Percentiles rank a stretch among this genome's conserved stretches.
phyloP scores from a whole-genome alignment of 176 grass and related monocot genomes.

The Lolium perenne region DNA sequence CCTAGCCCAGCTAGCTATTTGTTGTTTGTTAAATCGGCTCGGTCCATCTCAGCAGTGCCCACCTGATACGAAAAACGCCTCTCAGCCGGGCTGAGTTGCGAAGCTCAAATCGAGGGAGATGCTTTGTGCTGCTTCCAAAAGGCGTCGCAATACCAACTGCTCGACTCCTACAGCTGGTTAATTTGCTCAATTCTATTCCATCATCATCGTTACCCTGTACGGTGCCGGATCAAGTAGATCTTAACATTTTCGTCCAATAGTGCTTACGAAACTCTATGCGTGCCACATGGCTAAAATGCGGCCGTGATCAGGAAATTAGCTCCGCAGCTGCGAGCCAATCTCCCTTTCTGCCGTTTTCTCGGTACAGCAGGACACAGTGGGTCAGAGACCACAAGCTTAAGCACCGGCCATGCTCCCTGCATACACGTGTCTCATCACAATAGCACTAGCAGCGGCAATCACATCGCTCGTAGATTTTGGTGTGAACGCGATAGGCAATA shows the following conservation, averaged over 20 bases:
- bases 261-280: background rate
- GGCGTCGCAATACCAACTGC: conserved; percentile 17
- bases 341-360: background rate
- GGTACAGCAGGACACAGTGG: too few relatives aligned
- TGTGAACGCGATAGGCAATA: too few relatives aligned
- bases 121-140: conserved; percentile 54
- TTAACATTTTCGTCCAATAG: background rate
- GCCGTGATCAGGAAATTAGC: background rate
- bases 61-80: too few relatives aligned
- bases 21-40: too few relatives aligned
- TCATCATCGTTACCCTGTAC: conserved; percentile 12
- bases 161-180: background rate
- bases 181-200: conserved; percentile 1
- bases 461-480: conserved; percentile 28
- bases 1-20: too few relatives aligned
- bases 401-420: conserved; percentile 14
- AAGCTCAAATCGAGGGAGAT: background rate
- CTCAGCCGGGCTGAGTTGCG: too few relatives aligned
- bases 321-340: background rate
- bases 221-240: conserved; percentile 31
- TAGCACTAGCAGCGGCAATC: background rate
- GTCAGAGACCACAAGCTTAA: background rate
- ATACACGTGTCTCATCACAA: conserved; percentile 32
- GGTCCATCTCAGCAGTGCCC: too few relatives aligned
- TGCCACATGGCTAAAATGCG: conserved; percentile 44